phyloP scores from a whole-genome alignment of 768 basidiomycete species.

The Termitomyces sp. region DNA sequence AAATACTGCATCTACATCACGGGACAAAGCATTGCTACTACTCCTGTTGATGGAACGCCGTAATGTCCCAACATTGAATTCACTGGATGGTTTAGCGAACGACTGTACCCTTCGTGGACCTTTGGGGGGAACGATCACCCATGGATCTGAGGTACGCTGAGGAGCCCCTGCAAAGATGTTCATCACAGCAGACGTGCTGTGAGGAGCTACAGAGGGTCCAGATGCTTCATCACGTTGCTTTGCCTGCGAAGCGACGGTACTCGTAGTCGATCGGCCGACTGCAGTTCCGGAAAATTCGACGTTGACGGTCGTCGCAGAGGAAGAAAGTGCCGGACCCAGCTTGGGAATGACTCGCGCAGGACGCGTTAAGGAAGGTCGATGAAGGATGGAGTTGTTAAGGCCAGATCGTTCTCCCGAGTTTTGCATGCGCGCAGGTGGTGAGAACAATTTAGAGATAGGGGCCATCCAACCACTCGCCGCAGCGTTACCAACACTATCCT shows the following conservation, averaged over 20 bases:
- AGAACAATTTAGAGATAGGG: constrained; percentile 80
- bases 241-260: constrained; percentile 27
- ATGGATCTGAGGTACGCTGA: constrained; percentile 52
- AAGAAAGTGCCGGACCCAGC: constrained; percentile 77
- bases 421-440: constrained; percentile 24
- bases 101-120: constrained; percentile 26
- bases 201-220: constrained; percentile 3
- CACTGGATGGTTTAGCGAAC: constrained; percentile 20
- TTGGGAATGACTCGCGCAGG: constrained; percentile 65
- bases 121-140: constrained; percentile 61
- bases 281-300: constrained; percentile 88
- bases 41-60: constrained; percentile 18
- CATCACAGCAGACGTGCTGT: constrained; percentile 46
- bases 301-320: constrained; percentile 89
- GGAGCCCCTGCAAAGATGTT: constrained; percentile 94
- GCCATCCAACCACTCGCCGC: constrained; percentile 71
- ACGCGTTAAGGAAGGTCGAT: constrained; percentile 15
- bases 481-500: constrained; percentile 24
- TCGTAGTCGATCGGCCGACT: constrained; percentile 37
- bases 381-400: constrained; percentile 19
- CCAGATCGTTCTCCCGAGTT: constrained; percentile 10
- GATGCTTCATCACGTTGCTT: constrained; percentile 3
- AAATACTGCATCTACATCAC: constrained; percentile 76
- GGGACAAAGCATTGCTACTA: constrained; percentile 40
- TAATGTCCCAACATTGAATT: constrained; percentile 5